Evolutionary conservation across 352 stramenopile genomes (phyloP).

Genomic region (Phytophthora sp.): DNA sequence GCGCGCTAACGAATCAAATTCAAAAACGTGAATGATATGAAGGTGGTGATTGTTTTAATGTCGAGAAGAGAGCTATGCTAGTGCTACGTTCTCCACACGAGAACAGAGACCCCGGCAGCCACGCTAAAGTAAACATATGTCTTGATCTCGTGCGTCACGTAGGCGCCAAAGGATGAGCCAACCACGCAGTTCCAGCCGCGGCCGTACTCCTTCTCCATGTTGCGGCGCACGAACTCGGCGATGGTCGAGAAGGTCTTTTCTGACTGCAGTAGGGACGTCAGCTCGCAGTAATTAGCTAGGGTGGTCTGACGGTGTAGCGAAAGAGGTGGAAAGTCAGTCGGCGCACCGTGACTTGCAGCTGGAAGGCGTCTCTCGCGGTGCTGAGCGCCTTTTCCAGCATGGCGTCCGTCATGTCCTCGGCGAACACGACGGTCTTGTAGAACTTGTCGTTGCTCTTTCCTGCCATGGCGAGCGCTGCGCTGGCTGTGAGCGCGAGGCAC

Average conservation of each 20-base stretch:
- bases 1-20: no score
- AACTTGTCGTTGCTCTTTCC: slow-evolving; percentile 86
- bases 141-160: slow-evolving; percentile 96
- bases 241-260: slow-evolving; percentile 93
- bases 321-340: no score
- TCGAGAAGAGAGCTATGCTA: not conserved
- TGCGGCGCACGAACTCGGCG: slow-evolving; percentile 90
- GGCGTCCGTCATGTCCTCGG: slow-evolving; percentile 95
- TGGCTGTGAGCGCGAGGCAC: not conserved
- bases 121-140: slow-evolving; percentile 96
- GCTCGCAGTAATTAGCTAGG: not conserved
- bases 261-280: slow-evolving; percentile 46
- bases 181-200: slow-evolving; percentile 94
- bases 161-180: slow-evolving; percentile 91
- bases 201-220: slow-evolving; percentile 94
- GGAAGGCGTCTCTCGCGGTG: slow-evolving; percentile 91
- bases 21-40: no score
- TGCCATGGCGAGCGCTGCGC: slow-evolving; percentile 31
- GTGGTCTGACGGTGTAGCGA: no score
- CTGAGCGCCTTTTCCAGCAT: slow-evolving; percentile 93
- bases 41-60: no score
- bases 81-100: slow-evolving; percentile 90
- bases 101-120: slow-evolving; percentile 89
- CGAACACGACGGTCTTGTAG: slow-evolving; percentile 93
- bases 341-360: slow-evolving; percentile 82